Percentiles rank a stretch among this genome's conserved stretches.
phyloP scores from a whole-genome alignment of 345 rosid species.

The Sonneratia caseolaris region DNA sequence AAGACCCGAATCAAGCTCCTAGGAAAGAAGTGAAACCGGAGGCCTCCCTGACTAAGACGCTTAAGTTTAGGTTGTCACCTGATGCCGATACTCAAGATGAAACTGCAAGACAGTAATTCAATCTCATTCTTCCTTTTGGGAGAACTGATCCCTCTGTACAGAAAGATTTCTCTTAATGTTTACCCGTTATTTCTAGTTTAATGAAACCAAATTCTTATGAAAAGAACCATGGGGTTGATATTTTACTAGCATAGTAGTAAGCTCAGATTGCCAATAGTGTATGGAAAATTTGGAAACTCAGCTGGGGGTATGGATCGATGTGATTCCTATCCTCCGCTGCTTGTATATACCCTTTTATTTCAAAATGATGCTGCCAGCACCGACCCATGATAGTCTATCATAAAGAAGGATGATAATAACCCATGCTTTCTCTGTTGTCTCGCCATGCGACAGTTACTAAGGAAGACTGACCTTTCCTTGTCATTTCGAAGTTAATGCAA shows the following conservation, averaged over 20 bases:
- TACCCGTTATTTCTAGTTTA: not conserved
- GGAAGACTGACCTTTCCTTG: too few species aligned
- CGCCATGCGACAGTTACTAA: too few species aligned
- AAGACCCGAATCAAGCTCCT: slow-evolving; percentile 31
- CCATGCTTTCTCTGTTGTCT: too few species aligned
- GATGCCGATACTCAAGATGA: slow-evolving; percentile 28
- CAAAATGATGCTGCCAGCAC: too few species aligned
- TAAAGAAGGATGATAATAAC: too few species aligned
- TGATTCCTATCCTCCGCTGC: too few species aligned
- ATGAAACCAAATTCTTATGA: not conserved
- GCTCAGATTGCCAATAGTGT: too few species aligned
- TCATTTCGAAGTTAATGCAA: too few species aligned
- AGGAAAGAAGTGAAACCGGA: slow-evolving; percentile 42
- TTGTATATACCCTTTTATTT: too few species aligned
- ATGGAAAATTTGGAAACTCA: too few species aligned
- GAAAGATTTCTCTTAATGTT: not conserved
- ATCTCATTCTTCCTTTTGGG: not conserved
- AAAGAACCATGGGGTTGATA: not conserved
- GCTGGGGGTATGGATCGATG: too few species aligned
- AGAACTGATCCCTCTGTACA: not conserved
- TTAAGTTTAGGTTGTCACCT: slow-evolving; percentile 35
- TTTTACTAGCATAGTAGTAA: not conserved
- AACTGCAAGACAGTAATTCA: not conserved
- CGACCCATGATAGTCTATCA: too few species aligned
- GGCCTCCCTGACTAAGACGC: slow-evolving; percentile 43